Conservation (phyloP, 495 filamentous ascomycete genomes). For the Aspergillus asperescens region DNA sequence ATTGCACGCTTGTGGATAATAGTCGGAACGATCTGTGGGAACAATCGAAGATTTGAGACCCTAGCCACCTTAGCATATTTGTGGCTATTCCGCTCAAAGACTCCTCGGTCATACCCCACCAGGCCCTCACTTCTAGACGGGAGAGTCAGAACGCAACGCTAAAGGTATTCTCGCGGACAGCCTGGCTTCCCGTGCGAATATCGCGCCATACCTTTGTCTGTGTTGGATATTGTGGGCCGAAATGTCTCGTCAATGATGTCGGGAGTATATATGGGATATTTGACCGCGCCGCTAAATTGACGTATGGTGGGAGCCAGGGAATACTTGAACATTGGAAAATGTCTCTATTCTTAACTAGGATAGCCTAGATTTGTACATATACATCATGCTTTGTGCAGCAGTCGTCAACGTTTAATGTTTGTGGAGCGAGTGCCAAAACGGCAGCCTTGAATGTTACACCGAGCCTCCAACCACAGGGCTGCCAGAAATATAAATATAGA, state of each 20-base stretch:
- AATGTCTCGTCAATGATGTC: not conserved
- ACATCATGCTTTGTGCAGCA: not conserved
- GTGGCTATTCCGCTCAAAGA: not conserved
- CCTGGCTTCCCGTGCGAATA: not conserved
- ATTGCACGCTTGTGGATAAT: not conserved
- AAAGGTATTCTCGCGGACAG: not conserved
- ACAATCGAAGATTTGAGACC: not conserved
- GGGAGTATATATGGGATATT: not conserved
- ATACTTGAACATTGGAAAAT: not conserved
- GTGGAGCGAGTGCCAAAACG: not conserved
- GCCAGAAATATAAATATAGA: not conserved
- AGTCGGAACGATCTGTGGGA: not conserved
- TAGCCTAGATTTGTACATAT: constrained; percentile 1
- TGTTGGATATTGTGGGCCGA: not conserved
- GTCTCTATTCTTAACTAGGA: not conserved
- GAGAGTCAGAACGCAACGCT: not conserved
- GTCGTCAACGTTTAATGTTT: not conserved
- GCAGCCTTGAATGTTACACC: not conserved
- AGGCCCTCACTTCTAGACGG: not conserved
- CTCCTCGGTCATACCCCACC: not conserved
- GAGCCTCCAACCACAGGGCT: not conserved
- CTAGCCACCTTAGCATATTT: not conserved
- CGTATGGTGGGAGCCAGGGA: not conserved
- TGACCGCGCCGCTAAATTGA: too few species aligned
- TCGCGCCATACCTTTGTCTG: not conserved